Conservation (phyloP, 441 rosid genomes). For the Populus hybrid region DNA sequence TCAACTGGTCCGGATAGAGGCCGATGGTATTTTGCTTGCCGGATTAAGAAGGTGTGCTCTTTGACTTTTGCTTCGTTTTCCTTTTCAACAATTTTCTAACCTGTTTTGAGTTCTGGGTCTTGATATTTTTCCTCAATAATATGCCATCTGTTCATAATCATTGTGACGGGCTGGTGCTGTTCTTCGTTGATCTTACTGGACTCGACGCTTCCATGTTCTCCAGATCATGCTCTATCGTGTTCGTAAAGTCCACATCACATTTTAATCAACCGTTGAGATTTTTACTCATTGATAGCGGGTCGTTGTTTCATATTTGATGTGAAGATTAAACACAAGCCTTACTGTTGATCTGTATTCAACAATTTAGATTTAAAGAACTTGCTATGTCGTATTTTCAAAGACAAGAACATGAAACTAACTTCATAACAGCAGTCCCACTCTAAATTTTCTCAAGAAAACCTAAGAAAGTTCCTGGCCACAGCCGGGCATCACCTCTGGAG, state of each 20-base stretch:
- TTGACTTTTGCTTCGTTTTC: neutral
- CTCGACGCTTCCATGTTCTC: no score
- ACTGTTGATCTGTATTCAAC: neutral
- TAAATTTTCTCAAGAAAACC: neutral
- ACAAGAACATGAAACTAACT: neutral
- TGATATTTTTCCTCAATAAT: neutral
- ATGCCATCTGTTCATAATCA: neutral
- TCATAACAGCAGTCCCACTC: neutral
- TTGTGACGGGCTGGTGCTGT: neutral
- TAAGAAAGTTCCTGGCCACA: neutral
- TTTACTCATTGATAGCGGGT: neutral
- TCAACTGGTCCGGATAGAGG: neutral
- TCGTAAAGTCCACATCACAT: no score
- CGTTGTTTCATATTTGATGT: neutral
- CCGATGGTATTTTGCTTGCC: neutral
- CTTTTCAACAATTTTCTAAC: neutral
- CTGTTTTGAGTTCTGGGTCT: neutral
- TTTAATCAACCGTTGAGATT: neutral
- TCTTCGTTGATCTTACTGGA: neutral
- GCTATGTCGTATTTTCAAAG: neutral
- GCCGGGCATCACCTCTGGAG: neutral
- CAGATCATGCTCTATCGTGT: no score
- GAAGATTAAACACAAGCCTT: no score
- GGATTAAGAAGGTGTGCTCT: neutral
- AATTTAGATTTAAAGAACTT: neutral